Base-by-base conservation (phyloP, 1,139 yeast genomes). In the Candida neerlandica region DNA sequence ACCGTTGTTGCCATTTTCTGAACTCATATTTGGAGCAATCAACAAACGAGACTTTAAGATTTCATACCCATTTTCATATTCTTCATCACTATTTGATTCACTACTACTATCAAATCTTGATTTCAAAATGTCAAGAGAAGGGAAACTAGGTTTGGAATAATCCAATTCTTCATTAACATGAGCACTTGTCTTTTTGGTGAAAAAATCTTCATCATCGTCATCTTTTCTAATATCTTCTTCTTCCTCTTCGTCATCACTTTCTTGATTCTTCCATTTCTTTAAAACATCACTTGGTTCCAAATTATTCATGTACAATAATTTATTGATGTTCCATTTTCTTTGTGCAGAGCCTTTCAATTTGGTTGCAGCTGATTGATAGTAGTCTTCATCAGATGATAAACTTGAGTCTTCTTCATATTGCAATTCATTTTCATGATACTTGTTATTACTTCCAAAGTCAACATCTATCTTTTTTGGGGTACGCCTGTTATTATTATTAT, bases 311-410 rank as follows among this genome's bases (percentile, higher is more conserved):
- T 94, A 94, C 10, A 94, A 71, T 49, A 94, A 71, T 62, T 88
- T 89, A 60, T 87, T 85, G 53, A 94, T 82, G 64, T 94, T 89
- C 92, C 96, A 89, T 53, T 74, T 70, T 75, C 82, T 66, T 55
- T 59, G 61, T 23, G 64, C 54, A 9, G 71, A 57, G 4, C 81
- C 80, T 49, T 67, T 70, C 27, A 81, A 64, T 55, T 70, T 80
- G 4, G 72, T 62, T 2, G 87, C 87, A 29, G 82, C 64, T 4
- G 64, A 52, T 45, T 68, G 64, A 70, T 80, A 80, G 21, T 55
- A 63, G 30, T 71, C 79, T 7, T 50, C 50, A 50, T 75, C 79
- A 0, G 78, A 73, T 0, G 79, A 73, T 41, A 76, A 63, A 2
- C 69, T 63, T 1, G 78, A 70, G 48, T 75, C 80, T 51, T 80